phyloP scores from a whole-genome alignment of 2,329 filamentous ascomycete species.

The Claviceps monticola region DNA sequence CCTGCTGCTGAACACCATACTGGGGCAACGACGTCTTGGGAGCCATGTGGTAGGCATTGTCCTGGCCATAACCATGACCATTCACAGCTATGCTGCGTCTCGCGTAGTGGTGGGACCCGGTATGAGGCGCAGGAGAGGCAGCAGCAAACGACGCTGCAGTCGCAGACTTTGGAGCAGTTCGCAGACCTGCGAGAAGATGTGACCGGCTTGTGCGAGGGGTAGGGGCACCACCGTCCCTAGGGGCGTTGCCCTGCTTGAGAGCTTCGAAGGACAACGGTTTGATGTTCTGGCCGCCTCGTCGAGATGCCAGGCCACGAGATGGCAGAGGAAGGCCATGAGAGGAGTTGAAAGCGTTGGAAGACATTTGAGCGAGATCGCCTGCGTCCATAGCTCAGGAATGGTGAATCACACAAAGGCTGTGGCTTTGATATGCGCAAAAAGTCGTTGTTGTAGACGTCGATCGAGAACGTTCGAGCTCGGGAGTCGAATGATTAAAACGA shows the following conservation, averaged over 20 bases:
- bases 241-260: constrained; percentile 54
- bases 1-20: constrained; percentile 24
- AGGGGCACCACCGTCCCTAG: constrained; percentile 53
- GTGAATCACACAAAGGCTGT: background rate
- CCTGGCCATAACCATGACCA: constrained; percentile 29
- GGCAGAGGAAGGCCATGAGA: constrained; percentile 62
- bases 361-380: constrained; percentile 99
- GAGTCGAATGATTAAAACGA: background rate
- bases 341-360: constrained; percentile 67
- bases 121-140: constrained; percentile 39
- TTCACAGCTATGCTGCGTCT: constrained; percentile 31
- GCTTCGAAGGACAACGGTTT: constrained; percentile 76
- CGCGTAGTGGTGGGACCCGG: constrained; percentile 26
- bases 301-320: constrained; percentile 66
- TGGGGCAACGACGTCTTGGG: constrained; percentile 46
- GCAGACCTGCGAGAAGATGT: constrained; percentile 81
- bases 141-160: constrained; percentile 58
- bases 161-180: constrained; percentile 82
- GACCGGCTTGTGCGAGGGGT: constrained; percentile 90
- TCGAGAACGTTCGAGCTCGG: background rate
- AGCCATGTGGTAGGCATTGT: constrained; percentile 27
- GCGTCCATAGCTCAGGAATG: constrained; percentile 58
- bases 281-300: constrained; percentile 72
- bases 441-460: background rate
- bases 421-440: background rate